Percentiles rank a stretch among this genome's conserved stretches.
Conservation (phyloP, 352 stramenopile species). For the Saprolegnia parasitica region DNA sequence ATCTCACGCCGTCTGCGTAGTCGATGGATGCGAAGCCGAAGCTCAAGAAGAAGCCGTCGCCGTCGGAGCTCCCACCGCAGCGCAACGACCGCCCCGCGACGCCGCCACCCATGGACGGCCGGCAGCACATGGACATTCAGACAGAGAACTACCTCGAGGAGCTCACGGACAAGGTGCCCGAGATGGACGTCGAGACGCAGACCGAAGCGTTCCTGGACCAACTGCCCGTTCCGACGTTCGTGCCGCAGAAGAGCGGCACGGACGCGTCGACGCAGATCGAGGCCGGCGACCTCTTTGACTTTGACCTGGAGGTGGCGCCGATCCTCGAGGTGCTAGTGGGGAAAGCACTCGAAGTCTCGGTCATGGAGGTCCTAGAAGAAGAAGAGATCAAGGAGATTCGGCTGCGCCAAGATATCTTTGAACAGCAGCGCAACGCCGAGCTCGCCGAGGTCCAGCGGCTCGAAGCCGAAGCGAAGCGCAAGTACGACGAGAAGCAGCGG, state of each 20-base stretch:
- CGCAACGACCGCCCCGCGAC: conserved; percentile 54
- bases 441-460: conserved; percentile 91
- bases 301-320: conserved; percentile 92
- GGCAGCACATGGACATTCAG: conserved; percentile 91
- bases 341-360: conserved; percentile 91
- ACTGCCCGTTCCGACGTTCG: conserved; percentile 70
- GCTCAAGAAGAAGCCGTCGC: conserved; percentile 33
- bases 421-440: conserved; percentile 89
- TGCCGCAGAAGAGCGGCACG: conserved; percentile 81
- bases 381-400: conserved; percentile 87
- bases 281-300: conserved; percentile 92
- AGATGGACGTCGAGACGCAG: conserved; percentile 87
- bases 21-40: conserved; percentile 31
- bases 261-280: conserved; percentile 90
- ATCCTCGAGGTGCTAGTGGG: conserved; percentile 94
- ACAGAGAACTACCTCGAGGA: conserved; percentile 94
- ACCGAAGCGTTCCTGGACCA: conserved; percentile 89
- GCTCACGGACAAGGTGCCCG: conserved; percentile 85
- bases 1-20: conserved; percentile 25
- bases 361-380: conserved; percentile 94
- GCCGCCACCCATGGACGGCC: conserved; percentile 79
- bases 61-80: conserved; percentile 21
- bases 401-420: conserved; percentile 88
- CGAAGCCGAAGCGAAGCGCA: conserved; percentile 89
- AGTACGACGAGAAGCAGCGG: conserved; percentile 87